phyloP scores from a whole-genome alignment of 164 flowering plant genomes.

The Piper betle region DNA sequence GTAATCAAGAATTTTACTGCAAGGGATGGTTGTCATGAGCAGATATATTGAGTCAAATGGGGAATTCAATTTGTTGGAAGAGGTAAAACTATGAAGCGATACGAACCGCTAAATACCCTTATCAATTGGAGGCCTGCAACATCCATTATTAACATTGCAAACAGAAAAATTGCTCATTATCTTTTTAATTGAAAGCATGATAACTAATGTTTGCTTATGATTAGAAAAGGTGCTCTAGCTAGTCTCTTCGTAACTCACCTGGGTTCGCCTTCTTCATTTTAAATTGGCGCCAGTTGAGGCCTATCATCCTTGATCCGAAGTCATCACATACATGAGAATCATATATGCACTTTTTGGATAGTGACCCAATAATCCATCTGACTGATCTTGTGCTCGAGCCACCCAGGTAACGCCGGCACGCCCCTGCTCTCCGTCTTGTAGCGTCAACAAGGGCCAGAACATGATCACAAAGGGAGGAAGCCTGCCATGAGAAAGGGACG shows the following conservation, averaged over 20 bases:
- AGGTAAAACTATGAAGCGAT: no score
- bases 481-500: slow-evolving; percentile 10
- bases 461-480: slow-evolving; percentile 15
- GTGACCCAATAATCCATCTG: slow-evolving; percentile 16
- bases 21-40: no score
- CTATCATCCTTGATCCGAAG: slow-evolving; percentile 8
- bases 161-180: no score
- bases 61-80: no score
- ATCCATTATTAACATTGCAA: no score
- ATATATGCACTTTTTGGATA: slow-evolving; percentile 23
- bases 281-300: slow-evolving; percentile 12
- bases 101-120: no score
- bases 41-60: no score
- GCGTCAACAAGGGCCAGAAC: slow-evolving; percentile 21
- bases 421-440: slow-evolving; percentile 15
- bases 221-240: no score
- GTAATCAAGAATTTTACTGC: no score
- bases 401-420: slow-evolving; percentile 21
- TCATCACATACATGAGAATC: slow-evolving; percentile 14
- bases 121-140: no score
- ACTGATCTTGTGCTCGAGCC: slow-evolving; percentile 19
- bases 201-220: no score
- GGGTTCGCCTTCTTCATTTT: slow-evolving; percentile 12
- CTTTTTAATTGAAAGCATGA: no score
- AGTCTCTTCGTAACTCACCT: slow-evolving; percentile 17